A percentile compares a stretch with the other conserved stretches of the same genome.
These are phyloP conservation scores for Cercospora sesami DNA, from an alignment of 2,329 filamentous ascomycete genomes.

Conservation along the genomic window DNA sequence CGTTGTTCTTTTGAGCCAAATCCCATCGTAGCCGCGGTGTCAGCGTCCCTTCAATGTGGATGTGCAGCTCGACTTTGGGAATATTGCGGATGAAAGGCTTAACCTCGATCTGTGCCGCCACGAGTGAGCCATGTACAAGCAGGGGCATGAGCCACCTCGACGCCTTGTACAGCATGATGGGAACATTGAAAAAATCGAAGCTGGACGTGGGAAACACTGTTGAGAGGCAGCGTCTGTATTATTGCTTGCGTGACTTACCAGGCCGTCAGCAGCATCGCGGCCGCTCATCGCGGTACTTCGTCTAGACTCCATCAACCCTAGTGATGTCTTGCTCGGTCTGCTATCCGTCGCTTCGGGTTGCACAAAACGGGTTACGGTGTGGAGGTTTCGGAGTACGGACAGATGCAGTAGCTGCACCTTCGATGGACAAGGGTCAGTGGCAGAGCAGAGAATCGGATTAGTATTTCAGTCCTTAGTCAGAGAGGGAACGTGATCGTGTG, in stretches of 20 bases:
- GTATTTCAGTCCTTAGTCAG: background rate
- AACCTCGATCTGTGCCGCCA: background rate
- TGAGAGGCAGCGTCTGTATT: background rate
- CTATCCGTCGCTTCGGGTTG: background rate
- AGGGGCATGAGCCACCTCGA: background rate
- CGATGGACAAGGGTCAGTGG: background rate
- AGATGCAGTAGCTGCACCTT: background rate
- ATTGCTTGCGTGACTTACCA: background rate
- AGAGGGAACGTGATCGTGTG: background rate
- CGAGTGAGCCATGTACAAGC: background rate
- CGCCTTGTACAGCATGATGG: background rate
- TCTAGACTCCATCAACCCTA: background rate
- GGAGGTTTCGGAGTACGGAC: background rate
- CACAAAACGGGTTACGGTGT: background rate
- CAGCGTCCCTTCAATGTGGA: constrained; percentile 52
- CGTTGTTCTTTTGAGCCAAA: constrained; percentile 43
- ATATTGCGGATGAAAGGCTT: constrained; percentile 40
- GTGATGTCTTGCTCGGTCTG: background rate
- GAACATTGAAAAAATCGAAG: background rate
- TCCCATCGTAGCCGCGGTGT: constrained; percentile 46
- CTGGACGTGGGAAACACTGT: background rate
- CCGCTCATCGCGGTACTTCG: background rate
- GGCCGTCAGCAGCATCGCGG: background rate
- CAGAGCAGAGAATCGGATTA: background rate
- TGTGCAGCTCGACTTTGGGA: constrained; percentile 51